These are phyloP conservation scores for Polygonum maritimum DNA, from an alignment of 148 eudicot species.

Conservation along the genomic window DNA sequence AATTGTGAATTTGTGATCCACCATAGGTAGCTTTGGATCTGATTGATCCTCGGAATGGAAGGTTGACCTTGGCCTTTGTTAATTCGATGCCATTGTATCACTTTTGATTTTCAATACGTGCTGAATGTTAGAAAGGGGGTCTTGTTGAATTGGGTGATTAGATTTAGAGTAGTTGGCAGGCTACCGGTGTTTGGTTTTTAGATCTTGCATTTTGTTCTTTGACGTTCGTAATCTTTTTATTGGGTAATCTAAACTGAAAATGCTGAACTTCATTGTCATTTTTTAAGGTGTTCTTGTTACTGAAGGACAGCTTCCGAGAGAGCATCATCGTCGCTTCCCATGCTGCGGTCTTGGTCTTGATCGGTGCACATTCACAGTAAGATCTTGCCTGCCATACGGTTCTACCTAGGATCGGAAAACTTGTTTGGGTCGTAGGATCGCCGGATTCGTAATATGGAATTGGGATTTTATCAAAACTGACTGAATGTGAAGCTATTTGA, in stretches of 20 bases:
- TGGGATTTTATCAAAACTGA: too few relatives aligned
- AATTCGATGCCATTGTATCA: neutral
- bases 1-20: neutral
- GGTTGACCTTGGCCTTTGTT: neutral
- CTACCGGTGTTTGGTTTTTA: too few relatives aligned
- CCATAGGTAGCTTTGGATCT: neutral
- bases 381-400: too few relatives aligned
- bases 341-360: slow-evolving; percentile 85
- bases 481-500: too few relatives aligned
- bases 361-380: too few relatives aligned
- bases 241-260: neutral
- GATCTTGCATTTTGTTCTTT: neutral
- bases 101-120: neutral
- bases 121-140: too few relatives aligned
- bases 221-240: neutral
- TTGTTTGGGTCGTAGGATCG: too few relatives aligned
- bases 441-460: too few relatives aligned
- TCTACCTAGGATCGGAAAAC: too few relatives aligned
- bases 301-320: slow-evolving; percentile 65
- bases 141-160: too few relatives aligned
- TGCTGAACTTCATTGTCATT: neutral
- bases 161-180: too few relatives aligned
- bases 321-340: slow-evolving; percentile 52
- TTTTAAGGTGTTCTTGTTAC: slow-evolving; percentile 65
- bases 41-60: slow-evolving; percentile 1